Conservation (phyloP, 1,284 basidiomycete genomes). For the Coriolopsis trogii region DNA sequence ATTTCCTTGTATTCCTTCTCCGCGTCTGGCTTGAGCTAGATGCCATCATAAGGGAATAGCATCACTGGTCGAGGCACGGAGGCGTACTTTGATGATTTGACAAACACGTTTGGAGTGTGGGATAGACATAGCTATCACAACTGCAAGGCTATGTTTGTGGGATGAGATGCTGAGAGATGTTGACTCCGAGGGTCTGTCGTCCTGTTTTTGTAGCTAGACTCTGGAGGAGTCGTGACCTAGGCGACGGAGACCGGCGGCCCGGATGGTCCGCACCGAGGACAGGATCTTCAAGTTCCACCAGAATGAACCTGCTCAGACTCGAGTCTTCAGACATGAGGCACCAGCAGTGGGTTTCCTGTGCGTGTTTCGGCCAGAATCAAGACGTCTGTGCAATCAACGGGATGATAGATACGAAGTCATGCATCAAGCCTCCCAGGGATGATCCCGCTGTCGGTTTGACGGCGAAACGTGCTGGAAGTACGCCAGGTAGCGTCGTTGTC, state of each 20-base stretch:
- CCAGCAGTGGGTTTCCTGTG: no score
- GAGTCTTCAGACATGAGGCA: no score
- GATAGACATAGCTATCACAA: constrained; percentile 32
- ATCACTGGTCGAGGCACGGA: neutral
- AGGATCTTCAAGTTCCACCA: no score
- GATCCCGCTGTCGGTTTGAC: constrained; percentile 3
- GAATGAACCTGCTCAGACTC: no score
- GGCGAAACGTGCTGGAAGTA: neutral
- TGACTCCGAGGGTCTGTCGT: neutral
- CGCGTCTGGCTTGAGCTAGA: constrained; percentile 62
- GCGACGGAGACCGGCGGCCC: constrained; percentile 14
- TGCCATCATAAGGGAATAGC: neutral
- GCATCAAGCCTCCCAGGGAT: constrained; percentile 12
- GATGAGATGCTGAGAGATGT: neutral
- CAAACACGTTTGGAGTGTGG: constrained; percentile 63
- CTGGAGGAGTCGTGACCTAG: neutral
- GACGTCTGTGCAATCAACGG: neutral
- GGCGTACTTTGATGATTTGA: constrained; percentile 68
- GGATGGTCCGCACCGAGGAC: constrained; percentile 11
- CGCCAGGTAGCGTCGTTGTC: neutral
- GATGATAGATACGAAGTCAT: constrained; percentile 8
- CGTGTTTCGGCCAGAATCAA: neutral
- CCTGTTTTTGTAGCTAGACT: neutral
- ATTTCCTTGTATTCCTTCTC: constrained; percentile 70
- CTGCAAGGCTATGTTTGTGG: neutral